Evolutionary conservation across 148 eudicot genomes (phyloP).

Genomic region (Limonium bicolor): DNA sequence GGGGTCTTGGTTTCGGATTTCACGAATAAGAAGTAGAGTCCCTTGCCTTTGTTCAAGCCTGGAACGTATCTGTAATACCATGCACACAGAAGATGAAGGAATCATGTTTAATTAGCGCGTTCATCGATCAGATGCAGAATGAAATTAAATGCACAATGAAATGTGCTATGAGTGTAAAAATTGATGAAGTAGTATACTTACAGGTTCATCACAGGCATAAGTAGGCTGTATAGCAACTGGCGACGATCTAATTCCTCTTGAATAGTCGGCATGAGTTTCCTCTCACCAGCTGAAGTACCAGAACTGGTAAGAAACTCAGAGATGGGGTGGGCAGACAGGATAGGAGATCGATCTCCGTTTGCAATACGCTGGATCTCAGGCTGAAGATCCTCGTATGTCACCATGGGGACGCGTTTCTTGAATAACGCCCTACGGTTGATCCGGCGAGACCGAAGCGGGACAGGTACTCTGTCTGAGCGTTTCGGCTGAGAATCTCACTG

Average conservation of each 20-base stretch:
- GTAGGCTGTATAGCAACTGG: slow-evolving; percentile 67
- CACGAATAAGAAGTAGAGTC: slow-evolving; percentile 64
- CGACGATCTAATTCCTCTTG: slow-evolving; percentile 76
- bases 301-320: slow-evolving; percentile 90
- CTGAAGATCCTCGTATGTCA: slow-evolving; percentile 64
- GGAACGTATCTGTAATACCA: slow-evolving; percentile 50
- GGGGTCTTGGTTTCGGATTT: slow-evolving; percentile 72
- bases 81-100: slow-evolving; percentile 2
- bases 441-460: slow-evolving; percentile 28
- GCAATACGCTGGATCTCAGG: slow-evolving; percentile 74
- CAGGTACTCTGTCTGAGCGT: slow-evolving; percentile 57
- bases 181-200: slow-evolving; percentile 14
- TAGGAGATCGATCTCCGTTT: slow-evolving; percentile 58
- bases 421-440: slow-evolving; percentile 34
- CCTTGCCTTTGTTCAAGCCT: slow-evolving; percentile 71
- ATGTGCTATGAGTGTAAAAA: not conserved
- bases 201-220: slow-evolving; percentile 90
- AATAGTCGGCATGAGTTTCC: slow-evolving; percentile 80
- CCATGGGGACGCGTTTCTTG: slow-evolving; percentile 44
- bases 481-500: slow-evolving; percentile 41
- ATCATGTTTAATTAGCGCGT: not conserved
- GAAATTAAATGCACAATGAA: not conserved
- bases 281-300: slow-evolving; percentile 86
- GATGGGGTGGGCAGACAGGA: slow-evolving; percentile 62
- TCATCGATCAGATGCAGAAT: not conserved